Percentiles rank a stretch among this genome's conserved stretches.
Evolutionary conservation across 176 grass and related monocot species (phyloP).

Genomic region (Poa annua): DNA sequence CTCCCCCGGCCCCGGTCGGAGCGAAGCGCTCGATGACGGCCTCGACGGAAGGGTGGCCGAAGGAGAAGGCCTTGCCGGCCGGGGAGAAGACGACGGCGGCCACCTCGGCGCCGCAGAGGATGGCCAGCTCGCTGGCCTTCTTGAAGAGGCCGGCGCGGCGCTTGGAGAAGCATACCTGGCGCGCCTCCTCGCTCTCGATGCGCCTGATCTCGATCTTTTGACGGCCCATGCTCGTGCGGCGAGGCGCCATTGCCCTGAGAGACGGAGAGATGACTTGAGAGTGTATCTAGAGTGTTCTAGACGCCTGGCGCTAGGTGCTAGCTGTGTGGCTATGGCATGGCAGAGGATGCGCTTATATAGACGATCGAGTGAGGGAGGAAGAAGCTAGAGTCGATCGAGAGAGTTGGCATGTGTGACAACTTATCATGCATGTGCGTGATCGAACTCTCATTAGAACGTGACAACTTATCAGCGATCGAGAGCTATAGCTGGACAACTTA

Average conservation of each 20-base stretch:
- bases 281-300: too few relatives aligned
- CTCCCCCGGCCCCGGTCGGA: neutral
- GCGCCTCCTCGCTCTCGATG: conserved; percentile 46
- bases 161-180: conserved; percentile 60
- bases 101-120: conserved; percentile 58
- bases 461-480: too few relatives aligned
- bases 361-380: too few relatives aligned
- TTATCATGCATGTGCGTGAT: too few relatives aligned
- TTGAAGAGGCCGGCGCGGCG: conserved; percentile 50
- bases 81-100: conserved; percentile 61
- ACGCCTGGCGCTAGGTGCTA: too few relatives aligned
- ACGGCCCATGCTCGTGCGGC: conserved; percentile 40
- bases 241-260: neutral
- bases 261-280: neutral
- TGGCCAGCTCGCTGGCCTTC: conserved; percentile 59
- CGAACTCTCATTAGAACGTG: too few relatives aligned
- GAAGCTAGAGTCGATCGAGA: too few relatives aligned
- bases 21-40: conserved; percentile 45
- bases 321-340: too few relatives aligned
- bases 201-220: conserved; percentile 49
- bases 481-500: too few relatives aligned
- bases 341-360: too few relatives aligned
- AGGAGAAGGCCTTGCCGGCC: conserved; percentile 64
- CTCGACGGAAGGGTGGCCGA: conserved; percentile 60
- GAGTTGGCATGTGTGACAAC: too few relatives aligned